Evolutionary conservation across 768 basidiomycete species (phyloP).

Genomic region (Porphyrellus cyaneotinctus): DNA sequence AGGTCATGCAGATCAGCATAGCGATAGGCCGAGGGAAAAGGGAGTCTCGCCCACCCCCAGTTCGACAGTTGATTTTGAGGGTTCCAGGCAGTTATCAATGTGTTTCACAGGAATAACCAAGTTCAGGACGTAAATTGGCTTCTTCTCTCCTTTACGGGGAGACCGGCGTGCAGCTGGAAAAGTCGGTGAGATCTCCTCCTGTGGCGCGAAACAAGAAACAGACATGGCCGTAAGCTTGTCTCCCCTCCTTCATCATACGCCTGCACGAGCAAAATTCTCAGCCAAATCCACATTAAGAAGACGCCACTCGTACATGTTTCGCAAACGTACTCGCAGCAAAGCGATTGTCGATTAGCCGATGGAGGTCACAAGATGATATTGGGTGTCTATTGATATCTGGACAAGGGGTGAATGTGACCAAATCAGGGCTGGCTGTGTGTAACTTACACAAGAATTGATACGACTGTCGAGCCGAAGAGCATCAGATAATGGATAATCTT

Average conservation of each 20-base stretch:
- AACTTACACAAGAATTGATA: conserved; percentile 83
- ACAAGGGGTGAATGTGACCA: background rate
- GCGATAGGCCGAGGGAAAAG: conserved; percentile 9
- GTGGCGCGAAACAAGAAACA: conserved; percentile 10
- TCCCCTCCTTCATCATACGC: conserved; percentile 66
- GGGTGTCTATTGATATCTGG: conserved; percentile 80
- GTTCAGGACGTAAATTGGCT: conserved; percentile 81
- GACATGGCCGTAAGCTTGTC: conserved; percentile 28
- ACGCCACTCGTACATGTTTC: conserved; percentile 52
- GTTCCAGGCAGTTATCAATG: conserved; percentile 78
- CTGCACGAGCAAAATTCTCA: conserved; percentile 34
- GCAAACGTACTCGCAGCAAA: conserved; percentile 70
- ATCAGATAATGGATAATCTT: conserved; percentile 18
- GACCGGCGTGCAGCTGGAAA: conserved; percentile 58
- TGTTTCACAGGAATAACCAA: conserved; percentile 59
- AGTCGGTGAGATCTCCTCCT: conserved; percentile 9
- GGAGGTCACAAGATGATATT: conserved; percentile 60
- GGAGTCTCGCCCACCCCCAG: conserved; percentile 50
- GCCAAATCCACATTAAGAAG: background rate
- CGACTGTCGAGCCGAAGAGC: conserved; percentile 42
- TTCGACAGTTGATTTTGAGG: conserved; percentile 65
- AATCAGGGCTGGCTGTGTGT: background rate
- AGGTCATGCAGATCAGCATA: conserved; percentile 4
- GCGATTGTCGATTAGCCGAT: conserved; percentile 58
- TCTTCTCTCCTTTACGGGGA: conserved; percentile 73